Evolutionary conservation across 495 filamentous ascomycete species (phyloP).

Genomic region (Pyrenula aspistea): DNA sequence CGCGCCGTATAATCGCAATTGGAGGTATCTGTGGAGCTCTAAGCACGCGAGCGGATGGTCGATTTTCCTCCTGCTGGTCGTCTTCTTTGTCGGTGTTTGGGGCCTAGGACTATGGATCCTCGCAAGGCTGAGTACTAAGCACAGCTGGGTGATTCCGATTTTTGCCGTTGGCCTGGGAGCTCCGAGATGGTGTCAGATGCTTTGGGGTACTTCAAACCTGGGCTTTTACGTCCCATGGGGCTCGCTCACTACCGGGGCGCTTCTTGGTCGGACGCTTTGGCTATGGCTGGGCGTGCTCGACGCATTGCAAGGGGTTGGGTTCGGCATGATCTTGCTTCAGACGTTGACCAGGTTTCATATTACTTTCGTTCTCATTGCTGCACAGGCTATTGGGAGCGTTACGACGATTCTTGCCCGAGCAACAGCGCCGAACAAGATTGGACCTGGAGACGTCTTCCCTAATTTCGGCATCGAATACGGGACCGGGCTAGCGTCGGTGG

Average conservation of each 20-base stretch:
- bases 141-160: conserved; percentile 47
- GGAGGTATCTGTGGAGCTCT: conserved; percentile 37
- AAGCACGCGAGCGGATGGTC: conserved; percentile 33
- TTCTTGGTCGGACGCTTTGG: conserved; percentile 29
- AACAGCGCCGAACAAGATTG: conserved; percentile 43
- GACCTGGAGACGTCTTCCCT: conserved; percentile 54
- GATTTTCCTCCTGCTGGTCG: conserved; percentile 31
- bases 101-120: conserved; percentile 29
- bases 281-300: conserved; percentile 46
- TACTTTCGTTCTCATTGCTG: conserved; percentile 38
- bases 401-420: conserved; percentile 46
- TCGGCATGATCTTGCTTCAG: conserved; percentile 53
- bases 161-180: conserved; percentile 47
- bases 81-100: conserved; percentile 45
- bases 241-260: conserved; percentile 23
- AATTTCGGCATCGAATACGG: conserved; percentile 33
- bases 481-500: conserved; percentile 30
- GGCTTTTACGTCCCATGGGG: conserved; percentile 45
- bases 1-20: conserved; percentile 42
- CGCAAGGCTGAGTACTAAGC: conserved; percentile 26
- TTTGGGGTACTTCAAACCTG: conserved; percentile 39
- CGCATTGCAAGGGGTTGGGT: conserved; percentile 42
- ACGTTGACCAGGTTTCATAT: conserved; percentile 51
- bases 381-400: conserved; percentile 42
- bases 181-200: conserved; percentile 48